A percentile compares a stretch with the other conserved stretches of the same genome.
These are phyloP conservation scores for Colletotrichum orchidophilum DNA, from an alignment of 2,329 filamentous ascomycete species.

Conservation along the genomic window DNA sequence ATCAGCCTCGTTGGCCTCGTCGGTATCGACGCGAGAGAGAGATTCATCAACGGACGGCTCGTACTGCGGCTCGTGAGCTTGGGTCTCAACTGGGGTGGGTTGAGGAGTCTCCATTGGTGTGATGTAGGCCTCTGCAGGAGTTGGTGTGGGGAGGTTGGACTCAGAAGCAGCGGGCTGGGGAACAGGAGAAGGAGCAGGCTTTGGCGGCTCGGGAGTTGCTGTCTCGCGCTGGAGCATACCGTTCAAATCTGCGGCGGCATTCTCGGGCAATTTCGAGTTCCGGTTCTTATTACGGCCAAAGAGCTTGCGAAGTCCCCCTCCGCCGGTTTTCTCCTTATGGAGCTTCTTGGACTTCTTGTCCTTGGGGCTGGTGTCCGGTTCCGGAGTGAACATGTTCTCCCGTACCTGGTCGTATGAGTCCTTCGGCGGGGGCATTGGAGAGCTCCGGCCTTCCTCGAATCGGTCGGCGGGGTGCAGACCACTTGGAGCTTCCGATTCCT, in stretches of 20 bases:
- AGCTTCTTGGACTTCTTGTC: constrained; percentile 61
- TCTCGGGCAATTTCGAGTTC: constrained; percentile 64
- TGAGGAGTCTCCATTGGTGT: constrained; percentile 32
- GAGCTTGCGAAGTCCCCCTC: constrained; percentile 69
- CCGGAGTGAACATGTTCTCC: constrained; percentile 50
- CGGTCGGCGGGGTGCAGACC: constrained; percentile 49
- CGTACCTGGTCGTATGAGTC: constrained; percentile 47
- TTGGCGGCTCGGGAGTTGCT: constrained; percentile 36
- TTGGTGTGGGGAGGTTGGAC: constrained; percentile 31
- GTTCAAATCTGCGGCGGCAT: constrained; percentile 60
- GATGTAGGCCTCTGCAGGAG: constrained; percentile 29
- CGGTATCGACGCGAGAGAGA: constrained; percentile 68
- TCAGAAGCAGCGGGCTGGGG: constrained; percentile 35
- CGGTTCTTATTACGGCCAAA: constrained; percentile 72
- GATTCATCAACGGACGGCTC: constrained; percentile 56
- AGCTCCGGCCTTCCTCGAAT: constrained; percentile 44
- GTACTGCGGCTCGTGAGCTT: constrained; percentile 48
- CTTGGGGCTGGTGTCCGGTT: constrained; percentile 54
- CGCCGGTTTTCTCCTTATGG: constrained; percentile 58
- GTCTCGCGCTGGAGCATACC: constrained; percentile 56
- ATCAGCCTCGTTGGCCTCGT: constrained; percentile 66
- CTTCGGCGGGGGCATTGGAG: constrained; percentile 50
- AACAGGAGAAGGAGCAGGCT: constrained; percentile 36
- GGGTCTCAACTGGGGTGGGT: constrained; percentile 30
- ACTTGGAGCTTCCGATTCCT: constrained; percentile 46